Conservation (phyloP, 805 yeast genomes). For the Debaryomyces tyrocola region DNA sequence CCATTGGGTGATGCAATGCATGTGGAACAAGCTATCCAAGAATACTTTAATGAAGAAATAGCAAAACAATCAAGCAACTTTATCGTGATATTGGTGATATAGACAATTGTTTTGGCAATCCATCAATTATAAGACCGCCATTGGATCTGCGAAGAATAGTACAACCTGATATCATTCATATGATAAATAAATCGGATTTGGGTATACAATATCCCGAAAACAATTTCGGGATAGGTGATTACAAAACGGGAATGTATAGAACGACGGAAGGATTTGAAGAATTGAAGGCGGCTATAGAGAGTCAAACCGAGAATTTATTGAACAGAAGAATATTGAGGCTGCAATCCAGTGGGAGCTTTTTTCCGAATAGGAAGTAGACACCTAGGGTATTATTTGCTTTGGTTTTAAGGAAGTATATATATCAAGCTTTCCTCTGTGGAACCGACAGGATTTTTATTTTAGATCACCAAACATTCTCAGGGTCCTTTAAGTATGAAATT, state of each 20-base stretch:
- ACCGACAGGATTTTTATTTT: constrained; percentile 1
- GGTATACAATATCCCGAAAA: background rate
- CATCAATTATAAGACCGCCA: too few species aligned
- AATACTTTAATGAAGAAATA: background rate
- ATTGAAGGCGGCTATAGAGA: background rate
- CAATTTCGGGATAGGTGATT: constrained; percentile 3
- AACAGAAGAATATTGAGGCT: background rate
- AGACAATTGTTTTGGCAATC: too few species aligned
- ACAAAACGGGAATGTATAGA: background rate
- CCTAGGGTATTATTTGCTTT: background rate
- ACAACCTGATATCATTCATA: too few species aligned
- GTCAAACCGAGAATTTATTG: too few species aligned
- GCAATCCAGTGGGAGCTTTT: background rate
- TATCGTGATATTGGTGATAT: background rate
- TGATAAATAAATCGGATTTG: background rate
- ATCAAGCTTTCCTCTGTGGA: constrained; percentile 1
- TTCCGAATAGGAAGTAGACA: background rate
- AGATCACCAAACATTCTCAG: background rate
- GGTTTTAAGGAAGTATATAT: background rate
- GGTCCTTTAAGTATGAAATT: background rate
- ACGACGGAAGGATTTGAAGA: constrained; percentile 1
- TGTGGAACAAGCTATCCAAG: constrained; percentile 2
- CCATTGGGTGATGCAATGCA: constrained; percentile 1
- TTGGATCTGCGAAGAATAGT: too few species aligned
- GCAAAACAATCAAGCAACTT: background rate